Percentiles rank a stretch among this genome's conserved stretches.
Conservation (phyloP, 2,329 filamentous ascomycete species). For the Bipolaris sorokiniana region DNA sequence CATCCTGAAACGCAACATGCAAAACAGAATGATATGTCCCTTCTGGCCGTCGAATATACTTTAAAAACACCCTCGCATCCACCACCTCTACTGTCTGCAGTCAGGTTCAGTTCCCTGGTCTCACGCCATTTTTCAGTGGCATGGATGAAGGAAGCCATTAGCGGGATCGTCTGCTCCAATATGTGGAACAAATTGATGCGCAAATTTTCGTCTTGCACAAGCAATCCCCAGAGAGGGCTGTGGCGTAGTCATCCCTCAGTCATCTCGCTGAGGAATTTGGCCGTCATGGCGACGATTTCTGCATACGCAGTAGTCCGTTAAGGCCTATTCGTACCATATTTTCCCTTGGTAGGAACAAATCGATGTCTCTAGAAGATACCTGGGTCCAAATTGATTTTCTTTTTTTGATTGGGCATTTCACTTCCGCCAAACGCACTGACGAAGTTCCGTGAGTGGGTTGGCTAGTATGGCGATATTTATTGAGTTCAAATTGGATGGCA, state of each 20-base stretch:
- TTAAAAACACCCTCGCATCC: neutral
- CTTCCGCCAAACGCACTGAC: neutral
- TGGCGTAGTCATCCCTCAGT: neutral
- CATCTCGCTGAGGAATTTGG: neutral
- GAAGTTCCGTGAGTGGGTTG: neutral
- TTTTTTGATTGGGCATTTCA: neutral
- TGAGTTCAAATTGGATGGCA: conserved; percentile 49
- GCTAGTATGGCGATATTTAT: conserved; percentile 51
- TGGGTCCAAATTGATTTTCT: neutral
- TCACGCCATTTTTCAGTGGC: neutral
- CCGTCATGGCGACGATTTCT: conserved; percentile 3
- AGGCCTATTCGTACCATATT: neutral
- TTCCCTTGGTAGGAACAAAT: neutral
- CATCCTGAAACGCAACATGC: neutral
- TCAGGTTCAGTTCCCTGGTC: neutral
- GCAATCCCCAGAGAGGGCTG: neutral
- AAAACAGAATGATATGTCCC: neutral
- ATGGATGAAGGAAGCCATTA: neutral
- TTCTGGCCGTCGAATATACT: neutral
- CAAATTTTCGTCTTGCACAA: neutral
- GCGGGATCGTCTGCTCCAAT: conserved; percentile 1
- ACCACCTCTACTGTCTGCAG: neutral
- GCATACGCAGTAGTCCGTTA: neutral
- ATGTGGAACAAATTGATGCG: conserved; percentile 2
- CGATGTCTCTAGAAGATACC: neutral